A percentile compares a stretch with the other conserved stretches of the same genome.
Conservation (phyloP, 179 eudicot genomes). For the Beta corolliflora region DNA sequence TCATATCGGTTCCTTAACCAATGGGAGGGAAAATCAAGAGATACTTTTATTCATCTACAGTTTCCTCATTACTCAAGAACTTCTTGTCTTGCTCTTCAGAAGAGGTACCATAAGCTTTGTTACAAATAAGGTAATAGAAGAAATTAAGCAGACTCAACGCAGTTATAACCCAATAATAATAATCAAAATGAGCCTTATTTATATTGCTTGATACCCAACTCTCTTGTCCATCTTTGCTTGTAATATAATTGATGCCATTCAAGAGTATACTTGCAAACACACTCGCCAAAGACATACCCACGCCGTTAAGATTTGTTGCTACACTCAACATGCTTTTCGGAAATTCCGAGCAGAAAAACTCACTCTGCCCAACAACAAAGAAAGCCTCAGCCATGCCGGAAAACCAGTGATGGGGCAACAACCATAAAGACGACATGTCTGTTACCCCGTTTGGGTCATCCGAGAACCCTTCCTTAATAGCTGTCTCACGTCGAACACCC, state of each 20-base stretch:
- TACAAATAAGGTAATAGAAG: constrained; percentile 37
- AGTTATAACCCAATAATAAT: constrained; percentile 46
- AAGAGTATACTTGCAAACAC: constrained; percentile 38
- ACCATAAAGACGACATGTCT: constrained; percentile 52
- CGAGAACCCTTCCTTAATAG: constrained; percentile 25
- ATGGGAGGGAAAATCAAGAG: too few species aligned
- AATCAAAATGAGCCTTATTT: constrained; percentile 52
- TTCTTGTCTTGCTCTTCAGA: background rate
- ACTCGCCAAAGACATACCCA: constrained; percentile 34
- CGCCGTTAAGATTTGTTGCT: constrained; percentile 31
- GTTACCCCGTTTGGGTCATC: constrained; percentile 17
- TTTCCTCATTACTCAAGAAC: background rate
- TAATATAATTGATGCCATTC: constrained; percentile 26
- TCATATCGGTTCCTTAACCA: too few species aligned
- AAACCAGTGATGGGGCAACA: constrained; percentile 36
- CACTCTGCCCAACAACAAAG: constrained; percentile 36
- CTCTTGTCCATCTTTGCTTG: constrained; percentile 33
- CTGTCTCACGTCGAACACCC: constrained; percentile 28
- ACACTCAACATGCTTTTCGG: constrained; percentile 52
- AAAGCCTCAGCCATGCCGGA: constrained; percentile 45
- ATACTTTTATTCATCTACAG: background rate
- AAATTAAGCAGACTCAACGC: constrained; percentile 34
- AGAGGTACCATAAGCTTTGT: constrained; percentile 41
- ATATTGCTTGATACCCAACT: constrained; percentile 55
- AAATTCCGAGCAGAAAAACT: constrained; percentile 47